Conservation (phyloP, 495 filamentous ascomycete species). For the Hypoxylon trugodes region DNA sequence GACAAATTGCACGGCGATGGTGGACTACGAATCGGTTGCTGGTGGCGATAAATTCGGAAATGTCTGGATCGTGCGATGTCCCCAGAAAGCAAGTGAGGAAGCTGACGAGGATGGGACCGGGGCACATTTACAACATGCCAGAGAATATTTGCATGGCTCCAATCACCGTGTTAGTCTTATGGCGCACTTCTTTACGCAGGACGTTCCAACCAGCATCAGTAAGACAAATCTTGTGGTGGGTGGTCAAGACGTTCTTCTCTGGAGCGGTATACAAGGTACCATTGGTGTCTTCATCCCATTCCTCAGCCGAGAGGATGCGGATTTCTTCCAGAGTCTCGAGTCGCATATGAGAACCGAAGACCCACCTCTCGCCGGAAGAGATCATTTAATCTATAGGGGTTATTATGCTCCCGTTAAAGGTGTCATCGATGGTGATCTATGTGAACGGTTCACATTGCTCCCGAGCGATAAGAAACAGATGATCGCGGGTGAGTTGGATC, state of each 20-base stretch:
- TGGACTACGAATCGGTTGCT: constrained; percentile 95
- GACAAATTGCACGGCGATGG: constrained; percentile 88
- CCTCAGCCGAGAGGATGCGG: constrained; percentile 86
- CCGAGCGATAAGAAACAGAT: constrained; percentile 88
- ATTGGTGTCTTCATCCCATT: constrained; percentile 94
- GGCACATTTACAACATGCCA: constrained; percentile 85
- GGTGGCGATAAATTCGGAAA: constrained; percentile 99
- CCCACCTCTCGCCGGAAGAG: constrained; percentile 85
- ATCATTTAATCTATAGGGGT: constrained; percentile 92
- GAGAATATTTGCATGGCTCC: constrained; percentile 86
- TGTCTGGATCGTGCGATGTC: constrained; percentile 89
- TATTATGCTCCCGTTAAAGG: constrained; percentile 99
- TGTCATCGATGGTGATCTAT: constrained; percentile 97
- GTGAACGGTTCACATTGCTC: constrained; percentile 86
- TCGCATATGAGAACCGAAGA: constrained; percentile 84
- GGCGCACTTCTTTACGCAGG: constrained; percentile 88
- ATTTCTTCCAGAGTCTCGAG: constrained; percentile 96
- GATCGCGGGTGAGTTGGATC: constrained; percentile 92
- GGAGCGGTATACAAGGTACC: constrained; percentile 93
- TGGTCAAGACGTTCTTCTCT: constrained; percentile 89
- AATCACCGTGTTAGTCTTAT: constrained; percentile 84
- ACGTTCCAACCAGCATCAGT: constrained; percentile 88
- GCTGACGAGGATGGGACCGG: constrained; percentile 92
- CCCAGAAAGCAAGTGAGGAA: constrained; percentile 84
- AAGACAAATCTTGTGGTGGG: constrained; percentile 91